These are phyloP conservation scores for Exophiala sp. DNA, from an alignment of 2,329 filamentous ascomycete genomes.

Conservation along the genomic window DNA sequence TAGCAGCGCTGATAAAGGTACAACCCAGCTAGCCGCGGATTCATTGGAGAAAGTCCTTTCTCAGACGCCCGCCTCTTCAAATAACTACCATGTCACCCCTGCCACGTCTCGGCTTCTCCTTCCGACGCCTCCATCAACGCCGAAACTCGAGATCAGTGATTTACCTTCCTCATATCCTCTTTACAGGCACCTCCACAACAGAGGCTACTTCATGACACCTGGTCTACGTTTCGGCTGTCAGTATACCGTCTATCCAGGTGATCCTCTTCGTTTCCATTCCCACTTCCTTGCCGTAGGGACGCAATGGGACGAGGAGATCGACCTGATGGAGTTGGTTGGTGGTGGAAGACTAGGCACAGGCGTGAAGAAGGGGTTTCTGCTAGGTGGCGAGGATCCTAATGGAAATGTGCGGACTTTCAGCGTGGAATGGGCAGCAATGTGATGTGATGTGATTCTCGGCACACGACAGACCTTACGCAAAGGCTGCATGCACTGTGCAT, in stretches of 20 bases:
- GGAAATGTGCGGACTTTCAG: slow-evolving; percentile 64
- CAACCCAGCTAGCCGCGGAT: neutral
- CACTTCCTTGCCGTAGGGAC: slow-evolving; percentile 84
- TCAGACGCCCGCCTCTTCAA: slow-evolving; percentile 2
- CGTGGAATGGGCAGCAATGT: slow-evolving; percentile 93
- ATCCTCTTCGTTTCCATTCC: slow-evolving; percentile 89
- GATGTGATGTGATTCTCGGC: slow-evolving; percentile 31
- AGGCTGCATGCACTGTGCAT: neutral
- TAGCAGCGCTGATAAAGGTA: neutral
- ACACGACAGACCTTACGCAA: neutral
- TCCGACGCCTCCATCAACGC: slow-evolving; percentile 32
- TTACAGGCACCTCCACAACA: slow-evolving; percentile 70
- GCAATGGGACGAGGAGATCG: slow-evolving; percentile 81
- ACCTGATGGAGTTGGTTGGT: slow-evolving; percentile 75
- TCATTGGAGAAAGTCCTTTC: slow-evolving; percentile 3
- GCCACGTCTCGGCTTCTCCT: slow-evolving; percentile 47
- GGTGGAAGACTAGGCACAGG: slow-evolving; percentile 85
- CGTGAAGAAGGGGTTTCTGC: slow-evolving; percentile 90
- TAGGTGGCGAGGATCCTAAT: slow-evolving; percentile 56
- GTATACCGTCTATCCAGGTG: slow-evolving; percentile 91
- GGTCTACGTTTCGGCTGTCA: slow-evolving; percentile 90
- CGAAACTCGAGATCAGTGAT: slow-evolving; percentile 29
- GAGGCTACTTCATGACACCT: slow-evolving; percentile 81
- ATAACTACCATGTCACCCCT: slow-evolving; percentile 40
- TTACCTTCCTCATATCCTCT: slow-evolving; percentile 60